These are phyloP conservation scores for Spirogloea muscicola DNA, from an alignment of 139 green algal species.

Conservation along the genomic window DNA sequence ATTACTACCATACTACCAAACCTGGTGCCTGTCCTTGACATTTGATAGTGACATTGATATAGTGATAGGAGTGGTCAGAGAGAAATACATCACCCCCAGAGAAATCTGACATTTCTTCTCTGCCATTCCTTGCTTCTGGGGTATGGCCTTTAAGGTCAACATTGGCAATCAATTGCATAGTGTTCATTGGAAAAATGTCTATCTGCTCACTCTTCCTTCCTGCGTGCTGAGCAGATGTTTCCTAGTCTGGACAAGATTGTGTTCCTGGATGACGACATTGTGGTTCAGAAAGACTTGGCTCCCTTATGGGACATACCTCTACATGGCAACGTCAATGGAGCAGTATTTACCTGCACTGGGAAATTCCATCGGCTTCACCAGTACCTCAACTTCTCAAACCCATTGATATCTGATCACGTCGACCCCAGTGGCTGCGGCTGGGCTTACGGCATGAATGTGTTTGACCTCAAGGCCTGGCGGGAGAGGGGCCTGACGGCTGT, in stretches of 20 bases:
- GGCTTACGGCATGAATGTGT: slow-evolving; percentile 50
- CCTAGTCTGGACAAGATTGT: slow-evolving; percentile 28
- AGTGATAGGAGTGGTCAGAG: no score
- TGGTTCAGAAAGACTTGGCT: slow-evolving; percentile 41
- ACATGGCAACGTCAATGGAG: slow-evolving; percentile 32
- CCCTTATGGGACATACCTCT: slow-evolving; percentile 25
- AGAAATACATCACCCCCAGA: no score
- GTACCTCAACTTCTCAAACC: slow-evolving; percentile 48
- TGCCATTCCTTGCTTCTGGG: no score
- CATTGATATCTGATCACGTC: slow-evolving; percentile 30
- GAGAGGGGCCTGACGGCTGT: slow-evolving; percentile 20
- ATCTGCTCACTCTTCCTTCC: no score
- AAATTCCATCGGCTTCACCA: slow-evolving; percentile 33
- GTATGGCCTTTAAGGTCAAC: no score
- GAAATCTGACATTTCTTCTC: no score
- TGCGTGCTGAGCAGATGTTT: slow-evolving; percentile 43
- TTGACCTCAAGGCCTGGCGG: slow-evolving; percentile 31
- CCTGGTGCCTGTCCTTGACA: no score
- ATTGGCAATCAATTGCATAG: no score
- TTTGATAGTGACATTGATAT: no score
- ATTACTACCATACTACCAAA: no score
- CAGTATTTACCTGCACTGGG: slow-evolving; percentile 24
- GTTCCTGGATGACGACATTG: slow-evolving; percentile 45
- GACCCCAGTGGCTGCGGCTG: slow-evolving; percentile 30
- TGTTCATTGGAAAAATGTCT: no score